Conservation (phyloP, 768 basidiomycete species). For the Lactarius hatsudake region DNA sequence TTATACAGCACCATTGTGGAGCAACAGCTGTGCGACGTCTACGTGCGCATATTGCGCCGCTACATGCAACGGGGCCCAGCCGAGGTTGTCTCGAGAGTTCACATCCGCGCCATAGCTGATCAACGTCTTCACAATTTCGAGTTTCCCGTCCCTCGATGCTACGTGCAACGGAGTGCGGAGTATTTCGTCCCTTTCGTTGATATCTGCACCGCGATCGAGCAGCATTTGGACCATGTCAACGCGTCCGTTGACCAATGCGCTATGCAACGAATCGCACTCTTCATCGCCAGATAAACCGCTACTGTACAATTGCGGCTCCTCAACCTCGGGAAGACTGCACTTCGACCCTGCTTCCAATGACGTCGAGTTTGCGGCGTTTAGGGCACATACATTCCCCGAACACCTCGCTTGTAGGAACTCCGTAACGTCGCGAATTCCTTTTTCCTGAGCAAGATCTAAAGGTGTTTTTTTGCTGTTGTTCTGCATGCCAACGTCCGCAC, state of each 20-base stretch:
- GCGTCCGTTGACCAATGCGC: neutral
- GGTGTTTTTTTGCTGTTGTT: neutral
- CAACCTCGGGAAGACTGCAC: neutral
- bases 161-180: neutral
- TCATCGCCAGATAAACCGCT: too few relatives aligned
- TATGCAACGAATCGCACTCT: neutral
- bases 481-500: neutral
- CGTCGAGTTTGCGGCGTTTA: too few relatives aligned
- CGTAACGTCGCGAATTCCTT: neutral
- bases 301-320: too few relatives aligned
- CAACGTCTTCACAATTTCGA: neutral
- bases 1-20: neutral
- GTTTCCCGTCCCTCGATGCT: neutral
- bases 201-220: neutral
- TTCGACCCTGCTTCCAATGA: neutral
- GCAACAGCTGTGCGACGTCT: neutral
- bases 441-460: neutral
- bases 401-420: too few relatives aligned
- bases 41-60: neutral
- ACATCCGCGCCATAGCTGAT: neutral
- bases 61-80: neutral
- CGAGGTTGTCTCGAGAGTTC: neutral
- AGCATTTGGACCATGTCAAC: neutral
- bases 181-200: neutral
- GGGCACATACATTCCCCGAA: too few relatives aligned